A percentile compares a stretch with the other conserved stretches of the same genome.
These are phyloP conservation scores for Auricularia heimuer DNA, from an alignment of 768 basidiomycete species.

Conservation along the genomic window DNA sequence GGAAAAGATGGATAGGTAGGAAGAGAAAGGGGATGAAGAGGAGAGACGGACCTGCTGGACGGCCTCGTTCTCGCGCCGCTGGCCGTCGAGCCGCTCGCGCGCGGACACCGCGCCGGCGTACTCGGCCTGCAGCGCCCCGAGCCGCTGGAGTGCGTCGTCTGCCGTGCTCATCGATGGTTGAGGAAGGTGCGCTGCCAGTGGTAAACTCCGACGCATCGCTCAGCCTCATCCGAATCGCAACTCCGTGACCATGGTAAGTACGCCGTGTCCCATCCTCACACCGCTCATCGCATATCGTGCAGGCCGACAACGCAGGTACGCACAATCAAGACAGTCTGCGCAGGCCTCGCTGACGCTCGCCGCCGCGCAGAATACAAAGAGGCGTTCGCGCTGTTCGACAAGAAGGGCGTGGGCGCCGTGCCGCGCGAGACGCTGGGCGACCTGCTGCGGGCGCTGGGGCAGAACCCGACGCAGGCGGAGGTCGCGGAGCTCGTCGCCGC, in stretches of 20 bases:
- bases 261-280: neutral
- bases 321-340: too few species aligned
- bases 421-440: slow-evolving; percentile 85
- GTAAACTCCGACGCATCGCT: neutral
- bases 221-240: neutral
- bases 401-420: slow-evolving; percentile 85
- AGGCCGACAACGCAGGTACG: slow-evolving; percentile 47
- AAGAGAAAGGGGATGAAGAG: slow-evolving; percentile 1
- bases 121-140: slow-evolving; percentile 73
- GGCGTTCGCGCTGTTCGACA: slow-evolving; percentile 97
- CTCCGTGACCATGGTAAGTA: neutral
- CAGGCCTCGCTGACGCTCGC: neutral
- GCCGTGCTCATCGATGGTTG: neutral
- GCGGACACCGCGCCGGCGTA: slow-evolving; percentile 65
- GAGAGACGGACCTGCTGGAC: slow-evolving; percentile 64
- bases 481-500: slow-evolving; percentile 68
- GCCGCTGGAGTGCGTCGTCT: slow-evolving; percentile 42
- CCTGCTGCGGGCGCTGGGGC: slow-evolving; percentile 85
- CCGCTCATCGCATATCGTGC: neutral
- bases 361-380: slow-evolving; percentile 77
- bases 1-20: neutral
- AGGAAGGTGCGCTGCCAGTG: neutral
- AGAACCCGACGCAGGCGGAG: slow-evolving; percentile 99
- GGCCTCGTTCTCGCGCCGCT: slow-evolving; percentile 82
- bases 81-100: slow-evolving; percentile 80